Evolutionary conservation across 257 asterid species (phyloP), one percentile per base, ranked within the genome.

Genomic region (Fraxinus quadrangulata): DNA sequence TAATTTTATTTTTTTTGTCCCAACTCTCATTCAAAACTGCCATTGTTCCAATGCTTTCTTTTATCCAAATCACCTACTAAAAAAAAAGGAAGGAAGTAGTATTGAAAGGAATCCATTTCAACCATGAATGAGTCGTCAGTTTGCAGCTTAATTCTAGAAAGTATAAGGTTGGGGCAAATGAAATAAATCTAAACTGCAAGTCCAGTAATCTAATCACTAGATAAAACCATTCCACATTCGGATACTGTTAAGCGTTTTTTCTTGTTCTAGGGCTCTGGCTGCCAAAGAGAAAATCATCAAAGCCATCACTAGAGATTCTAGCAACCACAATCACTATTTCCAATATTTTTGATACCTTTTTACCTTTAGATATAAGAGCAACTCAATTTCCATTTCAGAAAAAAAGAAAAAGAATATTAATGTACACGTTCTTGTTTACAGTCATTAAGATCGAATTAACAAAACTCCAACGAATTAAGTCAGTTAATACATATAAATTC

Each of bases 361-460:
- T 8, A 21, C n/a, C 63, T 21, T 56, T 61, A 61, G 5, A 23
- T 23, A 21, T 61, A 7, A 23, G 16, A 21, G 28, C 5, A n/a
- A 28, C 28, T 59, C 3, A 24, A 14, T 67, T 33, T 74, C 34
- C 40, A 73, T 26, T 30, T 30, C 33, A 14, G 19, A 70, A 13
- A 2, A 2, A 36, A 72, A 14, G 0, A 1, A 54, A 1, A 16
- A 21, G 0, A 1, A 54, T 0, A 16, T 26, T 65, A 23, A 47
- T 73, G 1, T 40, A 59, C 74, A 71, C 73, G 65, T 31, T 34
- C 17, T 63, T 63, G 69, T 40, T 70, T 19, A 68, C 16, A 71
- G 74, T 19, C 68, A 63, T 9, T 37, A 23, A 5, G 68, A 11
- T 76, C 28, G 30, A 47, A 36, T 33, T 31, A 36, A 76, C 40